Conservation (phyloP, 2,329 filamentous ascomycete genomes). For the Penicillium sp. region DNA sequence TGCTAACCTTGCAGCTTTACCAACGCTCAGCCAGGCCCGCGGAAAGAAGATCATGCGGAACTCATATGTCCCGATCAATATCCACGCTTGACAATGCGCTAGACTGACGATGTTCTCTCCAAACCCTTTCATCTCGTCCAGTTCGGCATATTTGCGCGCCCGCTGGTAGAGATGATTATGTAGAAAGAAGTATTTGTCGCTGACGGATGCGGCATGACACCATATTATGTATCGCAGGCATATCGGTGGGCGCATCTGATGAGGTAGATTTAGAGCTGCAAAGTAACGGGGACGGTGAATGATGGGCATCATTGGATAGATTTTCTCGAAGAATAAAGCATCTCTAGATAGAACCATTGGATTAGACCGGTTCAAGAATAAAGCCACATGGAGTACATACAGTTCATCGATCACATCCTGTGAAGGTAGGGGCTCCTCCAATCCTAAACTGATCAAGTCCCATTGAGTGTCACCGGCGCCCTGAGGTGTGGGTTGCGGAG, state of each 20-base stretch:
- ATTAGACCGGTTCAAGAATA: conserved; percentile 13
- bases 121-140: conserved; percentile 87
- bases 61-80: conserved; percentile 77
- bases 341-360: conserved; percentile 49
- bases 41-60: conserved; percentile 99
- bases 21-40: conserved; percentile 89
- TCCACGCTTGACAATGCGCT: conserved; percentile 81
- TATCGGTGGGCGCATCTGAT: conserved; percentile 79
- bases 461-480: conserved; percentile 60
- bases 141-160: conserved; percentile 83
- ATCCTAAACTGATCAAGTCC: conserved; percentile 80
- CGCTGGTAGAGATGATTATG: conserved; percentile 89
- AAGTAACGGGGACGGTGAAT: conserved; percentile 86
- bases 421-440: conserved; percentile 77
- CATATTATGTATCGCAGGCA: conserved; percentile 93
- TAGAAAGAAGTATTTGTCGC: conserved; percentile 74
- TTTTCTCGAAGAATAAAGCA: conserved; percentile 84
- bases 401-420: conserved; percentile 82
- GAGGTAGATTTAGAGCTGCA: conserved; percentile 85
- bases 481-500: conserved; percentile 25
- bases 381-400: conserved; percentile 44
- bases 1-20: conserved; percentile 72
- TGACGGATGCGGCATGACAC: conserved; percentile 83
- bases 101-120: conserved; percentile 86
- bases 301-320: conserved; percentile 82